These are phyloP conservation scores for Pseudotulostoma volvatum DNA, from an alignment of 495 filamentous ascomycete genomes.

Conservation along the genomic window DNA sequence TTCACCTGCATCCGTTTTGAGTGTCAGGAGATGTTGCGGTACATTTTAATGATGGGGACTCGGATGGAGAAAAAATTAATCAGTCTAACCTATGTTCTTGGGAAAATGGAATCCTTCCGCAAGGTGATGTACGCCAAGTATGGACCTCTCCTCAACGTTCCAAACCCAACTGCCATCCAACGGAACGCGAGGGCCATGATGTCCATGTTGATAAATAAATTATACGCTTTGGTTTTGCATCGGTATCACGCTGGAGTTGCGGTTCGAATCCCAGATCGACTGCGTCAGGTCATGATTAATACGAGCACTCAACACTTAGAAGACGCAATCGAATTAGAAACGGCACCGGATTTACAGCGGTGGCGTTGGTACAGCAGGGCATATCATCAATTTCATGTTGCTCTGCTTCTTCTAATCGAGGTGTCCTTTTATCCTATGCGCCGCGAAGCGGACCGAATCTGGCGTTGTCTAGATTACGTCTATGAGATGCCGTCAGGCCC, in stretches of 20 bases:
- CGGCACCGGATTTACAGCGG: slow-evolving; percentile 26
- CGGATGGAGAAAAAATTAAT: slow-evolving; percentile 44
- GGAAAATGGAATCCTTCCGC: slow-evolving; percentile 45
- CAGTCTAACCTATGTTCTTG: slow-evolving; percentile 6
- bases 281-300: slow-evolving; percentile 15
- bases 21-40: slow-evolving; percentile 54
- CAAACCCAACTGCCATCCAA: slow-evolving; percentile 35
- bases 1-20: slow-evolving; percentile 51
- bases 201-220: slow-evolving; percentile 39
- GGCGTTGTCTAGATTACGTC: slow-evolving; percentile 54
- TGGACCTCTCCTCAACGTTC: slow-evolving; percentile 37
- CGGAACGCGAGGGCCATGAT: slow-evolving; percentile 42
- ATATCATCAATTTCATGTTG: slow-evolving; percentile 31
- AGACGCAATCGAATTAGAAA: slow-evolving; percentile 19
- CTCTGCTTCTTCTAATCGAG: slow-evolving; percentile 30
- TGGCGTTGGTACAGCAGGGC: slow-evolving; percentile 32
- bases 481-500: slow-evolving; percentile 22
- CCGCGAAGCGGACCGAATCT: slow-evolving; percentile 42
- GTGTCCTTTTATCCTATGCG: slow-evolving; percentile 40
- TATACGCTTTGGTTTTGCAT: slow-evolving; percentile 49
- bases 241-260: slow-evolving; percentile 34
- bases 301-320: slow-evolving; percentile 17
- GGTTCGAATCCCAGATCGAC: slow-evolving; percentile 12
- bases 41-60: slow-evolving; percentile 44
- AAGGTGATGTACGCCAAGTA: slow-evolving; percentile 42